Base-by-base conservation (phyloP, 192 early-diverging fungal genomes). In the Coemansia sp. region DNA sequence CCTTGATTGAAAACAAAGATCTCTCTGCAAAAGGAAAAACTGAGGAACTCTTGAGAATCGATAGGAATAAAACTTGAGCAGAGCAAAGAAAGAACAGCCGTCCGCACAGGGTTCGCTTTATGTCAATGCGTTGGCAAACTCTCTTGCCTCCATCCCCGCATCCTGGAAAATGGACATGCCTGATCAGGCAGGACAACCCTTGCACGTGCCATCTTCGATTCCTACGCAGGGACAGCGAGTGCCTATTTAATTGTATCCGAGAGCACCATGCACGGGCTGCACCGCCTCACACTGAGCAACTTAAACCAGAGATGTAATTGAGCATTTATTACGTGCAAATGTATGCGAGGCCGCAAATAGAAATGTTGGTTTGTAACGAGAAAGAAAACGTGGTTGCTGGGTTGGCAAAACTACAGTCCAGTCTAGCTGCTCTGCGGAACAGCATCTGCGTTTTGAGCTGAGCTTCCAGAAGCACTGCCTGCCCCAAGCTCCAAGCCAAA, bases 401-500 rank as follows among this genome's bases (percentile, higher is more conserved):
- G 17, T 17, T 49, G 48, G 48, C 19, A 49, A 49, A 15, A 49
- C 4, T 15, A 35, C 49, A 21, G 29, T 12, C 15, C 24, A 3
- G 27, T 8, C n/a, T 55, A 55, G 53, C 2, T 29, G 2, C 12
- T n/a, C 12, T 55, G 12, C 4, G 53, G 53, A 22, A 11, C 27
- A 25, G 53, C 29, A 6, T 25, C 53, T 10, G 52, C 22, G 7
- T 2, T 24, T 10, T 41, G 39, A 14, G 8, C 39, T 2, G 9
- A 41, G 39, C 39, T 45, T 45, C 41, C 49, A 39, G 17, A 22
- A 6, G 15, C 41, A 25, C 23, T n/a, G 48, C n/a, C 15, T 5
- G 50, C 17, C 21, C 50, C 57, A 21, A 79, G 69, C 25, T 80
- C 78, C 12, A 80, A 29, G 9, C 72, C 72, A 62, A 71, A 80